Evolutionary conservation across 352 stramenopile genomes (phyloP).

Genomic region (Phytopythium kandeliae): DNA sequence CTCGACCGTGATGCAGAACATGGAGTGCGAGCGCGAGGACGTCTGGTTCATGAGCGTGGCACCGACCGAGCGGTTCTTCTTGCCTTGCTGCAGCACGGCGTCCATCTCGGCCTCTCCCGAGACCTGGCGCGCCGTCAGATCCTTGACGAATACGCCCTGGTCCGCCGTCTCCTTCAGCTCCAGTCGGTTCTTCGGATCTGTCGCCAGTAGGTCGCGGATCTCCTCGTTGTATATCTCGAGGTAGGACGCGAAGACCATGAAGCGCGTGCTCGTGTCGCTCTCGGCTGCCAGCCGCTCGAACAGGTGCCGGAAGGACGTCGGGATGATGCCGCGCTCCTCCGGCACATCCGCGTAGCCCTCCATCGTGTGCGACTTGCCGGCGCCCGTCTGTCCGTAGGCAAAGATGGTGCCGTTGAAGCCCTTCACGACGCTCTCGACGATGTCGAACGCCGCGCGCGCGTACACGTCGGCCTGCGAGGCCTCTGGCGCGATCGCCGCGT

Average conservation of each 20-base stretch:
- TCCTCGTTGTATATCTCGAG: constrained; percentile 90
- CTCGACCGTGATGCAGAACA: constrained; percentile 95
- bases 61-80: constrained; percentile 92
- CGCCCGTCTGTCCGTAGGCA: constrained; percentile 90
- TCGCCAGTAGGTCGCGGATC: constrained; percentile 30
- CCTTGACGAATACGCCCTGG: constrained; percentile 95
- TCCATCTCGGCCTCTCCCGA: constrained; percentile 89
- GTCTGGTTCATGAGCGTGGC: constrained; percentile 93
- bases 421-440: constrained; percentile 91
- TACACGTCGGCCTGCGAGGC: constrained; percentile 90
- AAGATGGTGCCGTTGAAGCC: constrained; percentile 97
- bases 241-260: constrained; percentile 93
- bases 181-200: constrained; percentile 83
- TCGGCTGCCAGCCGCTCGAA: constrained; percentile 90
- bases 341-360: constrained; percentile 86
- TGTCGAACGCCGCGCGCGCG: constrained; percentile 81
- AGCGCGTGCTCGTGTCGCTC: constrained; percentile 79
- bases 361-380: constrained; percentile 89
- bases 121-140: constrained; percentile 83
- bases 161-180: constrained; percentile 94
- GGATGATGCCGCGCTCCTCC: constrained; percentile 92
- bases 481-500: constrained; percentile 87
- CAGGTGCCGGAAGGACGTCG: constrained; percentile 95
- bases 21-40: constrained; percentile 92
- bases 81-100: constrained; percentile 87